phyloP scores from a whole-genome alignment of 2,329 filamentous ascomycete genomes.

The Cryphonectria carpinicola region DNA sequence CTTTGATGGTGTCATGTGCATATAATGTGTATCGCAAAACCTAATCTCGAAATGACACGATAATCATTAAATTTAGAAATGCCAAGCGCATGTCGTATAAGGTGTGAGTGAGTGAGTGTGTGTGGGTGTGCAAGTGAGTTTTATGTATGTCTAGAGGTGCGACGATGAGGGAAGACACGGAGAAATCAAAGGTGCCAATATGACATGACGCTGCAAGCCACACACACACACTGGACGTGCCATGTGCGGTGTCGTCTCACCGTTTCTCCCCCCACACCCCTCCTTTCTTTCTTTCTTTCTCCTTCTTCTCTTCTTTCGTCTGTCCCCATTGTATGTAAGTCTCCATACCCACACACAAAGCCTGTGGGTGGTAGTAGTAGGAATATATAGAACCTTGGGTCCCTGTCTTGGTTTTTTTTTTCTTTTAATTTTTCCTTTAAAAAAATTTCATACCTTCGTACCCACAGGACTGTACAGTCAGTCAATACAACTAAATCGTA shows the following conservation, averaged over 20 bases:
- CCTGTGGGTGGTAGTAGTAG: too few relatives aligned
- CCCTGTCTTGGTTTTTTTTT: too few relatives aligned
- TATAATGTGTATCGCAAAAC: not conserved
- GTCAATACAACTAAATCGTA: too few relatives aligned
- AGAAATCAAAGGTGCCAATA: not conserved
- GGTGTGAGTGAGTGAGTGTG: not conserved
- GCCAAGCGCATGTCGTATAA: conserved; percentile 6
- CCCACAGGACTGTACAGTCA: not conserved
- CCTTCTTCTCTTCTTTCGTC: not conserved
- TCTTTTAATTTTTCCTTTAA: too few relatives aligned
- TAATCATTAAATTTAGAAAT: not conserved
- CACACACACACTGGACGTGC: not conserved
- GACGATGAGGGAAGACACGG: too few relatives aligned
- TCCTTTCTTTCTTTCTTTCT: not conserved
- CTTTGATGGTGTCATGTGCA: not conserved
- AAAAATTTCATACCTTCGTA: not conserved
- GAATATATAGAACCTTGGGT: not conserved
- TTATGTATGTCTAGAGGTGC: not conserved
- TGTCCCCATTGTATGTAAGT: not conserved
- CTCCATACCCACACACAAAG: too few relatives aligned
- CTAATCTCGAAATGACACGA: not conserved
- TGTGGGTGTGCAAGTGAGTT: not conserved
- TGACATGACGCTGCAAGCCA: not conserved
- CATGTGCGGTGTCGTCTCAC: not conserved
- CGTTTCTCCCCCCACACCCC: too few relatives aligned